Conservation (phyloP, 2,329 filamentous ascomycete genomes). For the Microsporum canis region DNA sequence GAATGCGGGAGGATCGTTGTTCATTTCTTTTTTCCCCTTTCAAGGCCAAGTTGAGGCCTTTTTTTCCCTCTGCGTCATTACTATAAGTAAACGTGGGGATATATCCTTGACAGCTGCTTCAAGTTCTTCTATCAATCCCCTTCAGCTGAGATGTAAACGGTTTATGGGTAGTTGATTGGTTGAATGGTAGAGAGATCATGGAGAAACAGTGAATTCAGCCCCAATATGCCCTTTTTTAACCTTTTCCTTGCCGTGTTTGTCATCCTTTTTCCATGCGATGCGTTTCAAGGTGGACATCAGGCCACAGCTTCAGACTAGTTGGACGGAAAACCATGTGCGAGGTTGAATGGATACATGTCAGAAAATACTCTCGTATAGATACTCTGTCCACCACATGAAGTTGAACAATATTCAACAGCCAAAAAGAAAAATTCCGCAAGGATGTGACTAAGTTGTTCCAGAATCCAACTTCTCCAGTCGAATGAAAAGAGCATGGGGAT, state of each 20-base stretch:
- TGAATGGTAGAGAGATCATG: neutral
- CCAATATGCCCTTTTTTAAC: neutral
- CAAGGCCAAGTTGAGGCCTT: neutral
- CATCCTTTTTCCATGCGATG: neutral
- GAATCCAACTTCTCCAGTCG: neutral
- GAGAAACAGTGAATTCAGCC: neutral
- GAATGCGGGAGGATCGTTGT: neutral
- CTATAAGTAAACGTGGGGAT: neutral
- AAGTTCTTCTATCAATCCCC: neutral
- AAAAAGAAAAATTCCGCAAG: neutral
- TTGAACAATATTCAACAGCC: too few relatives aligned
- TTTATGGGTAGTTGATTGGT: neutral
- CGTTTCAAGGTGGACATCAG: neutral
- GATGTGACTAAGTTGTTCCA: constrained; percentile 1
- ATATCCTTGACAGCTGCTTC: neutral
- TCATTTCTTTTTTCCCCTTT: neutral
- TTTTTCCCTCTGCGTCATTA: neutral
- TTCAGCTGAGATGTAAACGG: neutral
- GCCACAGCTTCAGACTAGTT: neutral
- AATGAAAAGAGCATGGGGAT: neutral
- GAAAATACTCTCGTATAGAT: neutral
- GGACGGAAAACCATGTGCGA: neutral
- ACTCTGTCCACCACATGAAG: neutral
- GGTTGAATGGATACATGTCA: neutral
- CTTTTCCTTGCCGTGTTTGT: constrained; percentile 3